Conservation (phyloP, 2,329 filamentous ascomycete genomes). For the Pseudofabraea citricarpa region DNA sequence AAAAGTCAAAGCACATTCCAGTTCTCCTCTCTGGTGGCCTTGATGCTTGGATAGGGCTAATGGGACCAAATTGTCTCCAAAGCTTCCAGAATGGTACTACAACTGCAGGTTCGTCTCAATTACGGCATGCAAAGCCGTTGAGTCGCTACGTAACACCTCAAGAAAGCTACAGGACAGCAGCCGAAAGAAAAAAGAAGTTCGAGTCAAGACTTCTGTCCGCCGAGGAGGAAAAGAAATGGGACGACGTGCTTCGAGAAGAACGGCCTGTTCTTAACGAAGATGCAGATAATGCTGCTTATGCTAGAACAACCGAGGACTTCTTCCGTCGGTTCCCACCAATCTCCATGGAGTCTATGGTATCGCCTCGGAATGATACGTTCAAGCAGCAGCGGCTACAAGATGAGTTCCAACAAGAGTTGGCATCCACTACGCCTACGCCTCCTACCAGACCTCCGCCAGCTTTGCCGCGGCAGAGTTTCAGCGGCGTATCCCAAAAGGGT, state of each 20-base stretch:
- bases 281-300: conserved; percentile 47
- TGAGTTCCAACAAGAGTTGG: conserved; percentile 22
- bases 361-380: conserved; percentile 23
- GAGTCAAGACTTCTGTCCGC: conserved; percentile 65
- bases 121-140: conserved; percentile 38
- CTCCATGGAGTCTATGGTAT: conserved; percentile 49
- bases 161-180: conserved; percentile 9
- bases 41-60: conserved; percentile 79
- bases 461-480: conserved; percentile 65
- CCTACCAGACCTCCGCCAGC: conserved; percentile 45
- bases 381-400: conserved; percentile 6
- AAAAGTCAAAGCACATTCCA: conserved; percentile 66
- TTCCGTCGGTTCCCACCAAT: conserved; percentile 65
- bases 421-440: conserved; percentile 24
- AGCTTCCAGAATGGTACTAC: conserved; percentile 46
- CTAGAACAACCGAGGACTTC: conserved; percentile 78
- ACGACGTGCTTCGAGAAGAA: conserved; percentile 68
- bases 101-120: conserved; percentile 33
- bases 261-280: conserved; percentile 31
- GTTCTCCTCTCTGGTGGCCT: conserved; percentile 79
- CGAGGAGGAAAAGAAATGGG: conserved; percentile 78
- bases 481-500: conserved; percentile 64
- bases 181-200: conserved; percentile 36
- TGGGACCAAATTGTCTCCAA: conserved; percentile 52
- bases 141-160: conserved; percentile 45